Percentiles rank a stretch among this genome's conserved stretches.
phyloP scores from a whole-genome alignment of 257 asterid species.

The Fraxinus pennsylvanica region DNA sequence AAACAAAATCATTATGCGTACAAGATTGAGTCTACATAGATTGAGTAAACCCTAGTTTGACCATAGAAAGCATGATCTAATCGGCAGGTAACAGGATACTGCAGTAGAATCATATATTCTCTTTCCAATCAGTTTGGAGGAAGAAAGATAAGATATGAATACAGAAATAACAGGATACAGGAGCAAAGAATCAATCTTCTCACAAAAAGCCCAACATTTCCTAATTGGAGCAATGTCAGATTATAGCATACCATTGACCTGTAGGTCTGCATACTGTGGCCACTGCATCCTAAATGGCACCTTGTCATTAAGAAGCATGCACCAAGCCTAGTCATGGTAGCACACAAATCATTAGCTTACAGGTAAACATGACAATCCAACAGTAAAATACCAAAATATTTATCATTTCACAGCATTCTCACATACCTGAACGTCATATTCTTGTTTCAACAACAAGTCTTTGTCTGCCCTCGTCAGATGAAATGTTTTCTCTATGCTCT shows the following conservation, averaged over 20 bases:
- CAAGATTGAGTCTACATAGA: slow-evolving; percentile 9
- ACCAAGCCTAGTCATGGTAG: slow-evolving; percentile 70
- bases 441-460: slow-evolving; percentile 79
- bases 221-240: slow-evolving; percentile 13
- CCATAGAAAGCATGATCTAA: slow-evolving; percentile 9
- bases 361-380: not conserved
- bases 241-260: slow-evolving; percentile 75
- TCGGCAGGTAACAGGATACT: not conserved
- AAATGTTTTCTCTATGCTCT: slow-evolving; percentile 81
- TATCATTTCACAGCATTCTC: slow-evolving; percentile 13
- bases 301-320: slow-evolving; percentile 96
- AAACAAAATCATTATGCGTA: slow-evolving; percentile 2
- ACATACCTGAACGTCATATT: slow-evolving; percentile 88
- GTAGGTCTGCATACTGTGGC: slow-evolving; percentile 92
- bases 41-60: not conserved
- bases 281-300: slow-evolving; percentile 94
- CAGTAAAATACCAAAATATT: not conserved
- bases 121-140: slow-evolving; percentile 15
- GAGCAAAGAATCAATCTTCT: slow-evolving; percentile 4
- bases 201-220: slow-evolving; percentile 8
- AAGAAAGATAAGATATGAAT: not conserved
- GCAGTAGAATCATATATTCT: slow-evolving; percentile 6
- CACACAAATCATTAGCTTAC: slow-evolving; percentile 11
- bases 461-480: slow-evolving; percentile 79
- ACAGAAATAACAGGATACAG: slow-evolving; percentile 4